Evolutionary conservation across 2,329 filamentous ascomycete species (phyloP).

Genomic region (Colletotrichum caudatum): DNA sequence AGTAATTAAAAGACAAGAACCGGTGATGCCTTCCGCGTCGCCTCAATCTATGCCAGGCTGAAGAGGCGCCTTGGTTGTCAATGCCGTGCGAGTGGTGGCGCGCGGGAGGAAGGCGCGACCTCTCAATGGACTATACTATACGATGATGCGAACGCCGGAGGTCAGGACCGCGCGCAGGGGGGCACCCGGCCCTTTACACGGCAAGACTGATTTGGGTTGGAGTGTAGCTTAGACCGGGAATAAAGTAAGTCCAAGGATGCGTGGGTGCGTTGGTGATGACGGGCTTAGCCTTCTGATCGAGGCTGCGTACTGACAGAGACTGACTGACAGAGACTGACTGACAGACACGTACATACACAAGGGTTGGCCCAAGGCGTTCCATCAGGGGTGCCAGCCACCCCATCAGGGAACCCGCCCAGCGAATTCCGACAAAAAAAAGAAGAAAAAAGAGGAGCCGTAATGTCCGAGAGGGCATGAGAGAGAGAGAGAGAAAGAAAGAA

Average conservation of each 20-base stretch:
- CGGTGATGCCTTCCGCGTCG: neutral
- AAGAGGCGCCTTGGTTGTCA: slow-evolving; percentile 33
- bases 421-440: neutral
- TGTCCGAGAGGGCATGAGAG: slow-evolving; percentile 1
- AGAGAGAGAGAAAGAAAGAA: neutral
- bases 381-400: neutral
- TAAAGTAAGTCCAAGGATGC: neutral
- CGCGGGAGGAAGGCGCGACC: neutral
- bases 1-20: no score
- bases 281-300: neutral
- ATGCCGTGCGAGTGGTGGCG: slow-evolving; percentile 21
- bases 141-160: slow-evolving; percentile 19
- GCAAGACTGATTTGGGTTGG: neutral
- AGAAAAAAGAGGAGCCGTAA: neutral
- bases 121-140: neutral
- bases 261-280: neutral
- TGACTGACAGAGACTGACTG: no score
- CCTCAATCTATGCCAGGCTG: slow-evolving; percentile 36
- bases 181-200: slow-evolving; percentile 6
- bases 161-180: slow-evolving; percentile 22
- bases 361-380: neutral
- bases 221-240: neutral
- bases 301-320: neutral
- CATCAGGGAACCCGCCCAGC: neutral
- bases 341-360: neutral